Evolutionary conservation across 805 yeast genomes (phyloP).

Genomic region (Priceomyces medius): DNA sequence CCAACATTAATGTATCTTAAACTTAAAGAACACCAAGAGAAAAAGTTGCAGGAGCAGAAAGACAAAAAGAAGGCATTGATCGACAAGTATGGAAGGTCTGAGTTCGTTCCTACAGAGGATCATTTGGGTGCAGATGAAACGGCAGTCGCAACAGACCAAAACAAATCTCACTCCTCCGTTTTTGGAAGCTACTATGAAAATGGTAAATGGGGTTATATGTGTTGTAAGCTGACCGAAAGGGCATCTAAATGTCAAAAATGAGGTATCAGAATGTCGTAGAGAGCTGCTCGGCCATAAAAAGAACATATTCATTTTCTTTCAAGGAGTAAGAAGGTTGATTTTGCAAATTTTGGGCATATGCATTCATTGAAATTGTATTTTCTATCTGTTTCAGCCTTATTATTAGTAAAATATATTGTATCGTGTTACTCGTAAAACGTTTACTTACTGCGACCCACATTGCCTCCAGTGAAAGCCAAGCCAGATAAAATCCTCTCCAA

Average conservation of each 20-base stretch:
- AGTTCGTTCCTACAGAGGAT: neutral
- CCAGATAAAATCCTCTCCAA: too few species aligned
- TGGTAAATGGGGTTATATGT: slow-evolving; percentile 23
- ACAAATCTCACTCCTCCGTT: slow-evolving; percentile 11
- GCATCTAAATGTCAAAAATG: slow-evolving; percentile 5
- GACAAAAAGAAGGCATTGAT: slow-evolving; percentile 11
- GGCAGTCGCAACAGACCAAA: neutral
- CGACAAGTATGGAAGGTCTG: neutral
- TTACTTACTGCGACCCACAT: too few species aligned
- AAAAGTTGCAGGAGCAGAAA: slow-evolving; percentile 12
- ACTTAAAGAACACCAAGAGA: slow-evolving; percentile 19
- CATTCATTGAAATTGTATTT: too few species aligned
- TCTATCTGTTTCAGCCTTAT: too few species aligned
- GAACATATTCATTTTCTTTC: too few species aligned
- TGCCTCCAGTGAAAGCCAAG: too few species aligned
- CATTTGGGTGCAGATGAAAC: neutral
- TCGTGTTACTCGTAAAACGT: too few species aligned
- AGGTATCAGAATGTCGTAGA: too few species aligned
- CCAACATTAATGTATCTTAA: slow-evolving; percentile 36
- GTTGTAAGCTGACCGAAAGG: slow-evolving; percentile 14
- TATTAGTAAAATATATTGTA: too few species aligned
- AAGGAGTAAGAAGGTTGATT: too few species aligned
- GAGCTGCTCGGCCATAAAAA: too few species aligned
- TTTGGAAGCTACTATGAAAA: slow-evolving; percentile 20
- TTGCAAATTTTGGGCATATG: too few species aligned